Evolutionary conservation across 805 yeast genomes (phyloP).

Genomic region (Martiniozyma abietophila): DNA sequence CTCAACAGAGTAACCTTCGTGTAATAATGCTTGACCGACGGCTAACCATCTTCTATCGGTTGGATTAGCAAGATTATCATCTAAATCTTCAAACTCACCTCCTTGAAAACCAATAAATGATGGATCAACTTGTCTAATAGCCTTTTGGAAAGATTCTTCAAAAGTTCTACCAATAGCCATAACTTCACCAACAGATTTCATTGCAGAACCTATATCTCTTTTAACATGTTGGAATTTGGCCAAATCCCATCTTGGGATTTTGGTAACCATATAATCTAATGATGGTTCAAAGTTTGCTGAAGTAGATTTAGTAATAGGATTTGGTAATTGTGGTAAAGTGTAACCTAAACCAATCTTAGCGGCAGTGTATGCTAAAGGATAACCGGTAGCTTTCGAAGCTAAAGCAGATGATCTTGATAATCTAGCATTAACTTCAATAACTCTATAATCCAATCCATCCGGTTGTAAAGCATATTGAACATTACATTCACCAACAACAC

Average conservation of each 20-base stretch:
- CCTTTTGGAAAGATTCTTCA: conserved; percentile 97
- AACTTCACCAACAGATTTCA: conserved; percentile 99
- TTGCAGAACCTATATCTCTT: conserved; percentile 76
- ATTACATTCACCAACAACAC: conserved; percentile 99
- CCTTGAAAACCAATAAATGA: conserved; percentile 89
- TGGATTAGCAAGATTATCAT: conserved; percentile 70
- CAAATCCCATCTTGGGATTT: conserved; percentile 98
- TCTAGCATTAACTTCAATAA: conserved; percentile 97
- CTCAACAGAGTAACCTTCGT: conserved; percentile 87
- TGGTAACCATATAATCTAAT: conserved; percentile 90
- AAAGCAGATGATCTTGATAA: conserved; percentile 97
- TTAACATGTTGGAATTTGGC: conserved; percentile 92
- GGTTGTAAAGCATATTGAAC: conserved; percentile 96
- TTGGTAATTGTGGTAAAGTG: conserved; percentile 83
- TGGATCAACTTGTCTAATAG: conserved; percentile 92
- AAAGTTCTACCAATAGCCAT: conserved; percentile 97
- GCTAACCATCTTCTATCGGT: conserved; percentile 97
- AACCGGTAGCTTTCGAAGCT: conserved; percentile 98
- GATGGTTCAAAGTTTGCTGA: conserved; percentile 98
- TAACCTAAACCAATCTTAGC: conserved; percentile 92
- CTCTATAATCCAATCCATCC: conserved; percentile 86
- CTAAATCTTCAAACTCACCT: conserved; percentile 65
- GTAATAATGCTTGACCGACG: conserved; percentile 91
- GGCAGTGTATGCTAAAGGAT: conserved; percentile 96
- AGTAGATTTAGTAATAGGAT: conserved; percentile 88